Percentiles rank a stretch among this genome's conserved stretches.
phyloP scores from a whole-genome alignment of 441 rosid genomes.

The Gossypium davidsonii region DNA sequence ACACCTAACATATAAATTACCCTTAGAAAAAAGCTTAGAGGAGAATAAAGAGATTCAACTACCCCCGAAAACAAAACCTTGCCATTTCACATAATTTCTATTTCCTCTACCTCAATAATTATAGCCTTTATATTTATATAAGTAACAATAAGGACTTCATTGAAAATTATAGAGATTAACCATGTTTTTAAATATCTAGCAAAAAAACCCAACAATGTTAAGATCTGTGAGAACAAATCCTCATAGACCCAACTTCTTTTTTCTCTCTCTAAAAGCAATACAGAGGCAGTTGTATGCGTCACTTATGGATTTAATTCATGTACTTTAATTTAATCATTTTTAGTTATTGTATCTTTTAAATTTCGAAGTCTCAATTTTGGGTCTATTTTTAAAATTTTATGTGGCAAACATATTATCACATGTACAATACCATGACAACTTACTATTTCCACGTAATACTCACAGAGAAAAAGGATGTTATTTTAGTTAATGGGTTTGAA shows the following conservation, averaged over 20 bases:
- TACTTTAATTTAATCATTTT: no score
- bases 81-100: not conserved
- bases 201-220: not conserved
- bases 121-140: not conserved
- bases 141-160: no score
- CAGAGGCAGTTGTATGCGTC: not conserved
- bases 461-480: no score
- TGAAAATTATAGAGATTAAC: not conserved
- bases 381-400: no score
- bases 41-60: constrained; percentile 4
- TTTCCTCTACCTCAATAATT: not conserved
- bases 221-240: constrained; percentile 7
- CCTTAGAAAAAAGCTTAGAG: not conserved
- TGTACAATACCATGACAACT: no score
- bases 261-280: not conserved
- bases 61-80: constrained; percentile 11
- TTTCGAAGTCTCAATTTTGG: no score
- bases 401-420: no score
- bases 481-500: no score
- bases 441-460: no score
- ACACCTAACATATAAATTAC: no score
- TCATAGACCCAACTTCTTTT: not conserved
- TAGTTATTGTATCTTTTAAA: no score
- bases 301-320: no score
- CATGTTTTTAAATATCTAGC: not conserved